Percentiles rank a stretch among this genome's conserved stretches.
phyloP scores from a whole-genome alignment of 257 asterid genomes.

The Paulownia fortunei region DNA sequence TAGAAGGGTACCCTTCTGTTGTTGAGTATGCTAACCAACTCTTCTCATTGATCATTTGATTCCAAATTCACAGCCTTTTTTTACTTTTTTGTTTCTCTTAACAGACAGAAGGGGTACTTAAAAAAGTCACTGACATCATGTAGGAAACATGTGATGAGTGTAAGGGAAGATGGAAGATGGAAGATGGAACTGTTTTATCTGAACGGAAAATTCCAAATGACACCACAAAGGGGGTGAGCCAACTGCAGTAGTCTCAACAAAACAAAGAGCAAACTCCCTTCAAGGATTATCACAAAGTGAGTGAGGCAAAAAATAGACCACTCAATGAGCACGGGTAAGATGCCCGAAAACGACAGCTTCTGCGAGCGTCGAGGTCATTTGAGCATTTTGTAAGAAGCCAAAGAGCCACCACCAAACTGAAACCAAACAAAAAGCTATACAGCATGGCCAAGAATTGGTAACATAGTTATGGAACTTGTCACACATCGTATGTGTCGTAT shows the following conservation, averaged over 20 bases:
- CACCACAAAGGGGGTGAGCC: background rate
- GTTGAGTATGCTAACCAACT: background rate
- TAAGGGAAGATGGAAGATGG: conserved; percentile 11
- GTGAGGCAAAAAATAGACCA: conserved; percentile 38
- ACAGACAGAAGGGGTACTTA: conserved; percentile 20
- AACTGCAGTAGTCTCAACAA: conserved; percentile 35
- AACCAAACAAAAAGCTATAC: background rate
- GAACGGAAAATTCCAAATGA: conserved; percentile 29
- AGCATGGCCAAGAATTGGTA: background rate
- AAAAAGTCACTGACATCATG: conserved; percentile 41
- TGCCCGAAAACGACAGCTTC: conserved; percentile 35
- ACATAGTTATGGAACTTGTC: no score
- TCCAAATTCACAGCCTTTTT: conserved; percentile 13
- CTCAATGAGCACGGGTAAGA: conserved; percentile 34
- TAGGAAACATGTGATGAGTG: conserved; percentile 48
- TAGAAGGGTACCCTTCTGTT: background rate
- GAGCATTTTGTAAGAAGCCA: conserved; percentile 20
- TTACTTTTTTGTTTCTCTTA: background rate
- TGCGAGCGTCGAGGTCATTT: conserved; percentile 30
- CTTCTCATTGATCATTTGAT: background rate
- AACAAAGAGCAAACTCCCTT: conserved; percentile 34
- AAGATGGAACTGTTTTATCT: conserved; percentile 11
- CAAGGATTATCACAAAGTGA: conserved; percentile 35
- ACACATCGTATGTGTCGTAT: background rate
- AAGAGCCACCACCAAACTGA: background rate